Evolutionary conservation across 2,329 filamentous ascomycete genomes (phyloP).

Genomic region (Pseudocercospora eumusae): DNA sequence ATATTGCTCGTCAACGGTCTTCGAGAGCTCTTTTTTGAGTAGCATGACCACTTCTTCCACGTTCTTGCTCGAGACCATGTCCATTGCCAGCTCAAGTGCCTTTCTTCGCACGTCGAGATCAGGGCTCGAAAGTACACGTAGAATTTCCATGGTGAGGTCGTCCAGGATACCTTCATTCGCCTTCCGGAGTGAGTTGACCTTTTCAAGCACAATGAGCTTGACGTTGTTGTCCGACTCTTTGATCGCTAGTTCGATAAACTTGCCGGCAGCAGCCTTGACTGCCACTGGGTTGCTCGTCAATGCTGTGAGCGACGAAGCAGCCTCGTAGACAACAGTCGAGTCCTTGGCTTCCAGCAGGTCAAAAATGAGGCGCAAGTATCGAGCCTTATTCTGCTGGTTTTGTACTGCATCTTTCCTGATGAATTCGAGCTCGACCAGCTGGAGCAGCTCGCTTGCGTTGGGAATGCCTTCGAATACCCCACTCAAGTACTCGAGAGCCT

Average conservation of each 20-base stretch:
- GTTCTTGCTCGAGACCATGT: constrained; percentile 99
- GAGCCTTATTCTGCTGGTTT: constrained; percentile 92
- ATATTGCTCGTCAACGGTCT: constrained; percentile 97
- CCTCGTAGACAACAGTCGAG: constrained; percentile 96
- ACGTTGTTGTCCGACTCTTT: constrained; percentile 99
- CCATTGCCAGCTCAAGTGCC: constrained; percentile 82
- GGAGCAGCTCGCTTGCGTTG: constrained; percentile 89
- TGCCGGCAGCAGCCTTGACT: constrained; percentile 91
- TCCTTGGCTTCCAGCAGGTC: constrained; percentile 90
- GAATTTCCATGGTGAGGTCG: constrained; percentile 93
- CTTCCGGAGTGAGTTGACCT: constrained; percentile 81
- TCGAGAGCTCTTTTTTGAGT: constrained; percentile 94
- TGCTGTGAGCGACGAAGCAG: constrained; percentile 88
- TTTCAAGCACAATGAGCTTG: constrained; percentile 94
- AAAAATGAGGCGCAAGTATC: constrained; percentile 92
- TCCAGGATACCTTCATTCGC: constrained; percentile 90
- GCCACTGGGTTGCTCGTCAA: constrained; percentile 96
- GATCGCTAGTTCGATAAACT: constrained; percentile 95
- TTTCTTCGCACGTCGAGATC: constrained; percentile 96
- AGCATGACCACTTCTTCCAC: constrained; percentile 96
- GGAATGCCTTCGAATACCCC: constrained; percentile 89
- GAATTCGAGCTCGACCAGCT: constrained; percentile 93
- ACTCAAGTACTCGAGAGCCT: constrained; percentile 83
- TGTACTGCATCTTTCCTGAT: constrained; percentile 96
- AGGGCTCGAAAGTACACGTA: constrained; percentile 89